Base-by-base conservation (phyloP, 768 basidiomycete species). In the Amanita thiersii region DNA sequence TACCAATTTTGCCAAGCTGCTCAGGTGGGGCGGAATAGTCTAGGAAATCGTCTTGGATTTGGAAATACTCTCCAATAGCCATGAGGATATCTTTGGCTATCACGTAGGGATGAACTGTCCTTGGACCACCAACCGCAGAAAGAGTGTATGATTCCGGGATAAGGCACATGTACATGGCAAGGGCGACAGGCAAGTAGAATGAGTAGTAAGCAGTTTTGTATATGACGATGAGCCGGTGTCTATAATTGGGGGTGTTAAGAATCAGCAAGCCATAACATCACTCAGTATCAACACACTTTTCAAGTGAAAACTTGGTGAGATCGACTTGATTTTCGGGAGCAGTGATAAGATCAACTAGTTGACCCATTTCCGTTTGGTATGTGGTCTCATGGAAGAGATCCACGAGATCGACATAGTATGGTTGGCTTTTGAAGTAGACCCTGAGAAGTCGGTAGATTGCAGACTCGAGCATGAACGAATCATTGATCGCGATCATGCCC, bases 141-240 rank as follows among this genome's bases (percentile, higher is more conserved):
- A 66, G 50, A 15, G 50, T 56, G 52, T 77, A 73, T 26, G 65
- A 57, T 32, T 66, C 65, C 8, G 84, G 77, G 39, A 89, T 72
- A 37, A 68, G 67, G 52, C 72, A 75, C 60, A 92, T 69, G 59
- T 81, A 76, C 80, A 98, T 82, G 8, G 91, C 91, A 48, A 92
- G 81, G 10, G 94, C 96, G 49, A 98, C 90, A 35, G 96, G 91
- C 49, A 99, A 88, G 68, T 97, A 96, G 76, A 98, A 98, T 21
- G 90, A 96, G 65, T 98, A 99, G 66, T 76, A 94, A 0, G 94
- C 88, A 20, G 94, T 97, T 66, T 99, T 99, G 79, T 92, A 97
- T 48, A 89, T 73, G 40, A 97, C 94, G 58, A 98, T 97, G 43
- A 88, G 75, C 46, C 77, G 75, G 58, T 97, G 91, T 57, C 90